These are phyloP conservation scores for Lentinula novae-zelandiae DNA, from an alignment of 1,284 basidiomycete species.

Conservation along the genomic window DNA sequence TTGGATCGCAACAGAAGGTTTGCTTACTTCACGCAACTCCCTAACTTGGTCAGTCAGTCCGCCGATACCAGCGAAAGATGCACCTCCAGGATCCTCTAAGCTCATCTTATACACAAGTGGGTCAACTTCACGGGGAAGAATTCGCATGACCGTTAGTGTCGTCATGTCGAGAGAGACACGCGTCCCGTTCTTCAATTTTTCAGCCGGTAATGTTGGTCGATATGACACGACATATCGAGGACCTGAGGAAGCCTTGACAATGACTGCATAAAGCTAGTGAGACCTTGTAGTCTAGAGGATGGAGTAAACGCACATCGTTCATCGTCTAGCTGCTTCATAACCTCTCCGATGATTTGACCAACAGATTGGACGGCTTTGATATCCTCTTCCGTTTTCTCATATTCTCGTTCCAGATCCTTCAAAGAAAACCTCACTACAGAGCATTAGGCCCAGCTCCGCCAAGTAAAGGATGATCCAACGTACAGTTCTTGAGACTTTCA, in stretches of 20 bases:
- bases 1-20: neutral
- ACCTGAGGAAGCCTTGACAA: constrained; percentile 98
- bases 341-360: constrained; percentile 98
- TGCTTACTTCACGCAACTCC: constrained; percentile 85
- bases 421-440: constrained; percentile 73
- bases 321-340: constrained; percentile 97
- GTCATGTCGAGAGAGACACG: constrained; percentile 99
- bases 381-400: constrained; percentile 96
- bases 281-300: constrained; percentile 3
- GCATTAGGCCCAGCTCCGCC: neutral
- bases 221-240: constrained; percentile 99
- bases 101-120: constrained; percentile 99
- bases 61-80: constrained; percentile 96
- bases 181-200: constrained; percentile 91
- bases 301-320: constrained; percentile 78
- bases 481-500: constrained; percentile 84
- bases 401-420: constrained; percentile 86
- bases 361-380: constrained; percentile 99
- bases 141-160: constrained; percentile 98
- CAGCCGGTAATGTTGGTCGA: constrained; percentile 86
- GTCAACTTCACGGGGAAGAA: constrained; percentile 96
- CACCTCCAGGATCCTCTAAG: constrained; percentile 94
- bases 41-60: constrained; percentile 95
- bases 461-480: constrained; percentile 26
- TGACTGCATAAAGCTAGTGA: constrained; percentile 55